Base-by-base conservation (phyloP, 1,139 yeast genomes). In the Protomyces lactucae-debilis region DNA sequence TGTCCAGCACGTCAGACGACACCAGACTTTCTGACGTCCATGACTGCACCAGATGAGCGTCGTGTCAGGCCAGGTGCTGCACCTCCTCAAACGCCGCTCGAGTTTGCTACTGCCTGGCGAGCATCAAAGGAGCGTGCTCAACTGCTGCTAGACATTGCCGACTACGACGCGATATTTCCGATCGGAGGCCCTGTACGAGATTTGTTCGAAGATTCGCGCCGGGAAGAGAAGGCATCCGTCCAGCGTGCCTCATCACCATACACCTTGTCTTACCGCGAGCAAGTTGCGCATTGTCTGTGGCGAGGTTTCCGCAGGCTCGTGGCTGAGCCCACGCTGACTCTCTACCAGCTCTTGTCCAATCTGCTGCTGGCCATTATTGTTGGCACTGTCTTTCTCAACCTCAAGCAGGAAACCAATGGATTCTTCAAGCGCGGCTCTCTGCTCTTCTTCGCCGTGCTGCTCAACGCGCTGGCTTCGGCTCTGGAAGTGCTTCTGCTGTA, bases 1-100 rank as follows among this genome's bases (percentile, higher is more conserved):
- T 86, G 89, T 71, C 86, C 88, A 46, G 79, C 81, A 48, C 83
- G 95, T 74, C 90, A 86, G 76, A 86, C 95, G 9, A 86, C 93
- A 66, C 88, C 92, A 12, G 96, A 89, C 74, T 89, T 82, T 74
- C 78, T 88, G 71, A 88, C 96, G n/a, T 43, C 60, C 36, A 79
- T 85, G 43, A 84, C 88, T 23, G 64, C 45, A 14, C 64, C 64
- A 48, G 36, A 45, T 53, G 84, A 83, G 35, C 76, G 85, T 70
- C 69, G 70, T 55, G 71, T 77, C 10, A 74, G 72, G 64, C 71
- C 74, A 16, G 88, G 87, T 0, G 82, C 25, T n/a, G 78, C 75
- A 66, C 91, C 86, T 36, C 96, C 96, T 40, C 77, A 81, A 67
- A 84, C 88, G 3, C 82, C 92, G 0, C 79, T 77, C 57, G 95